Percentiles rank a stretch among this genome's conserved stretches.
phyloP scores from a whole-genome alignment of 2,329 filamentous ascomycete species.

The Claviceps sp. region DNA sequence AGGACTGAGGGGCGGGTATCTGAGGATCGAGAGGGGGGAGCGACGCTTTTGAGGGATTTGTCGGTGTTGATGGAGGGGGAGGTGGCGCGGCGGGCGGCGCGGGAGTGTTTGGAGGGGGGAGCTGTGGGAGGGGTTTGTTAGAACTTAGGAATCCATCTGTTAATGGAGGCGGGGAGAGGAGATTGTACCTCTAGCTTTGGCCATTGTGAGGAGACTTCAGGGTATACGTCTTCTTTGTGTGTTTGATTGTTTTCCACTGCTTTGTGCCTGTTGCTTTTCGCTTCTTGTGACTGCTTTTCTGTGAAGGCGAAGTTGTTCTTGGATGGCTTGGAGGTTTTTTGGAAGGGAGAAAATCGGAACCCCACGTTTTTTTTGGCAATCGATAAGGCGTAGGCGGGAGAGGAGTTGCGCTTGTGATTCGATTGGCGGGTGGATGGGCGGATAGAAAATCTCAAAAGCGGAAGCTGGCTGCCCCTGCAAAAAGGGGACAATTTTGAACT shows the following conservation, averaged over 20 bases:
- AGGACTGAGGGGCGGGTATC: slow-evolving; percentile 49
- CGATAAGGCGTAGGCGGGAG: not conserved
- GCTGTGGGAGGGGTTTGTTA: not conserved
- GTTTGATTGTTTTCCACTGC: not conserved
- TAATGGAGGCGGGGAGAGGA: not conserved
- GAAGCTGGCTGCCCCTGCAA: too few species aligned
- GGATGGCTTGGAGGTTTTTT: too few species aligned
- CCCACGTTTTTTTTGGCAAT: not conserved
- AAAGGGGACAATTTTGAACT: too few species aligned
- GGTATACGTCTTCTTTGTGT: not conserved
- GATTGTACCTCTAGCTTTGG: slow-evolving; percentile 7
- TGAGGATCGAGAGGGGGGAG: slow-evolving; percentile 22
- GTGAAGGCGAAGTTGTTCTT: not conserved
- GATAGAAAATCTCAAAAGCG: not conserved
- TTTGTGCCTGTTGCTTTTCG: not conserved
- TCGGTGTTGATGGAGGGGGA: slow-evolving; percentile 58
- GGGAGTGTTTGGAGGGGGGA: slow-evolving; percentile 57
- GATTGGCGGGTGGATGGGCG: not conserved
- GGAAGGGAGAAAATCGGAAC: too few species aligned
- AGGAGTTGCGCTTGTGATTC: not conserved
- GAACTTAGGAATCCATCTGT: not conserved
- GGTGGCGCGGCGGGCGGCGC: slow-evolving; percentile 59
- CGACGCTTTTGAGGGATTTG: slow-evolving; percentile 53
- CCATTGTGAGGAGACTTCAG: slow-evolving; percentile 4
- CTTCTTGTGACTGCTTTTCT: not conserved